These are phyloP conservation scores for Lentinula boryana DNA, from an alignment of 768 basidiomycete species.

Conservation along the genomic window DNA sequence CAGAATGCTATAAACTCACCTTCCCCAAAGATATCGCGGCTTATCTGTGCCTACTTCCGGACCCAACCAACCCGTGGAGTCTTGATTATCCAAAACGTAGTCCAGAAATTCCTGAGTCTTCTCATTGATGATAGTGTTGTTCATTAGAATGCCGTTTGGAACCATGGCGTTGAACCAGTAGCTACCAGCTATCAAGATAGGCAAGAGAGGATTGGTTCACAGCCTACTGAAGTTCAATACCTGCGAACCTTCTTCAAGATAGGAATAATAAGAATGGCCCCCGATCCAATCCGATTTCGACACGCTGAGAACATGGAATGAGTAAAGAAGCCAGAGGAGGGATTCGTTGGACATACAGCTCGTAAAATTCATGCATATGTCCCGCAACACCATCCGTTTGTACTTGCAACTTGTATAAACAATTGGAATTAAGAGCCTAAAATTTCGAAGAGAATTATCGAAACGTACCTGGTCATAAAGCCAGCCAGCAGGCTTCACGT, in stretches of 20 bases:
- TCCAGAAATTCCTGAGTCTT: constrained; percentile 43
- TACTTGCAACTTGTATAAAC: constrained; percentile 18
- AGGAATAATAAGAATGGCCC: constrained; percentile 25
- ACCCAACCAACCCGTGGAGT: constrained; percentile 49
- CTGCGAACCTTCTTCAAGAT: constrained; percentile 25
- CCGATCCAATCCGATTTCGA: constrained; percentile 28
- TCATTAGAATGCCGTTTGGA: constrained; percentile 41
- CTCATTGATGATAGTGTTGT: constrained; percentile 38
- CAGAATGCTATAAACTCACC: constrained; percentile 18
- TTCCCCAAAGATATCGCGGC: constrained; percentile 50
- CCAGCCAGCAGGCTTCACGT: constrained; percentile 35
- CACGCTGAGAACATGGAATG: constrained; percentile 14
- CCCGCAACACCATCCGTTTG: constrained; percentile 29
- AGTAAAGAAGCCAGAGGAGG: background rate
- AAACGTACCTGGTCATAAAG: constrained; percentile 31
- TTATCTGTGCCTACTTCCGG: constrained; percentile 48
- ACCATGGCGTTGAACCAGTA: constrained; percentile 61
- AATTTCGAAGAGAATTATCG: background rate
- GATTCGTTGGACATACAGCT: constrained; percentile 17
- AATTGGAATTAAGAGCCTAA: background rate
- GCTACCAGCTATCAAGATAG: constrained; percentile 36
- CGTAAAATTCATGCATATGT: constrained; percentile 29
- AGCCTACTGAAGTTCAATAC: background rate
- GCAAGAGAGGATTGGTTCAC: background rate
- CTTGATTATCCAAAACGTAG: constrained; percentile 46